Base-by-base conservation (phyloP, 2,329 filamentous ascomycete species). In the Arachnomyces sp. region DNA sequence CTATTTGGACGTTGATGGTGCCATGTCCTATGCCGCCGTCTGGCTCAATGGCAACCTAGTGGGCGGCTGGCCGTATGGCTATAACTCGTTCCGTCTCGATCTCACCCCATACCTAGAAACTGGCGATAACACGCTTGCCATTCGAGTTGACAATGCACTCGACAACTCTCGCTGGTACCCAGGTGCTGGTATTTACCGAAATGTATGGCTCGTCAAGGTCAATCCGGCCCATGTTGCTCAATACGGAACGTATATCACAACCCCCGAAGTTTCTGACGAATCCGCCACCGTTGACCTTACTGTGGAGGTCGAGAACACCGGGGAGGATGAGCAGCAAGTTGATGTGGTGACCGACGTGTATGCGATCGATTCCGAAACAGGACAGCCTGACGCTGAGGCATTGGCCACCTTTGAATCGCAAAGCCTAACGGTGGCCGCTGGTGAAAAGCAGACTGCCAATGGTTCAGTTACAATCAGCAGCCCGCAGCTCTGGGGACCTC, bases 101-200 rank as follows among this genome's bases (percentile, higher is more conserved):
- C 58, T 75, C 4, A 74, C 71, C 0, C 61, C 64, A 0, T 67
- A 69, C 40, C 34, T 60, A 3, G 52, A 56, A 36, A 39, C 46
- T 0, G 64, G 60, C 7, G 54, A 56, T 7, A 72, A 76, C 36
- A 42, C 59, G 17, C 53, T 76, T 0, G 72, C 72, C 1, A 70
- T 76, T 29, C 66, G 73, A 1, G 46, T 76, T 2, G 71, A 76
- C 35, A 73, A 76, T 43, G 58, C 65, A 0, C 30, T 65, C 0
- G 60, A 71, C 12, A 68, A 63, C 2, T 70, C 72, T 2, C 64
- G 72, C 2, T 76, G 70, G 70, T 76, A 76, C 44, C 71, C 72
- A 3, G 72, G 73, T 11, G 72, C 59, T 11, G 73, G 72, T 1
- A 57, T 76, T 9, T 76, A 76, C 49, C 65, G 72, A 1, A 73